These are phyloP conservation scores for Fulvia fulva DNA, from an alignment of 2,329 filamentous ascomycete genomes.

Conservation along the genomic window DNA sequence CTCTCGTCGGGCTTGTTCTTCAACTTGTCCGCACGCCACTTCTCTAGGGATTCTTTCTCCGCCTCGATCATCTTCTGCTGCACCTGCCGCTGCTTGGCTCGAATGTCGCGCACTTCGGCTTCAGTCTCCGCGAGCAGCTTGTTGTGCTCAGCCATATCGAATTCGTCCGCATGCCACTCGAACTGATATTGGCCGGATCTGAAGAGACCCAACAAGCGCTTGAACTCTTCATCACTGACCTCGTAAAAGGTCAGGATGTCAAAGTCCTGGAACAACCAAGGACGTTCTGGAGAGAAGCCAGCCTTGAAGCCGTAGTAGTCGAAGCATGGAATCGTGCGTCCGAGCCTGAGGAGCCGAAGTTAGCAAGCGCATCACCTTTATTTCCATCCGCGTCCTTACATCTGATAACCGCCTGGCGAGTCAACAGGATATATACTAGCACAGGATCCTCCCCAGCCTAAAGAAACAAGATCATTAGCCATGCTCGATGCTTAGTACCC, in stretches of 20 bases:
- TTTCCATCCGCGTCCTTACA: constrained; percentile 37
- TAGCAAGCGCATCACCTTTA: not conserved
- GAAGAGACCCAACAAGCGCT: constrained; percentile 47
- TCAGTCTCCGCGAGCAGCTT: constrained; percentile 43
- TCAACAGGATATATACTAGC: constrained; percentile 55
- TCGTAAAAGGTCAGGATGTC: constrained; percentile 55
- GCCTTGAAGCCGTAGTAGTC: constrained; percentile 52
- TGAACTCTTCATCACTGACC: constrained; percentile 51
- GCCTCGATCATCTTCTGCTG: constrained; percentile 48
- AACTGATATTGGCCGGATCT: constrained; percentile 51
- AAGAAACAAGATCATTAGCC: too few relatives aligned
- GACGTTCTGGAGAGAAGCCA: constrained; percentile 44
- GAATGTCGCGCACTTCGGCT: constrained; percentile 47
- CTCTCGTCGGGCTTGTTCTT: constrained; percentile 45
- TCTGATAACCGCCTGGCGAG: constrained; percentile 55
- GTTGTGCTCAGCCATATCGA: constrained; percentile 57
- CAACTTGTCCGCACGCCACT: constrained; percentile 43
- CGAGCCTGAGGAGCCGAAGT: constrained; percentile 10
- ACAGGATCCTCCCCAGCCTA: constrained; percentile 53
- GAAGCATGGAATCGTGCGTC: constrained; percentile 50
- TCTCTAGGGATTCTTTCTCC: constrained; percentile 43
- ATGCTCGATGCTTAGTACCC: too few relatives aligned
- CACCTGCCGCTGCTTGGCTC: constrained; percentile 44
- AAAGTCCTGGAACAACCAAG: constrained; percentile 56
- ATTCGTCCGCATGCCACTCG: constrained; percentile 47